Evolutionary conservation across 768 basidiomycete genomes (phyloP).

Genomic region (Auricularia auricula-judae): DNA sequence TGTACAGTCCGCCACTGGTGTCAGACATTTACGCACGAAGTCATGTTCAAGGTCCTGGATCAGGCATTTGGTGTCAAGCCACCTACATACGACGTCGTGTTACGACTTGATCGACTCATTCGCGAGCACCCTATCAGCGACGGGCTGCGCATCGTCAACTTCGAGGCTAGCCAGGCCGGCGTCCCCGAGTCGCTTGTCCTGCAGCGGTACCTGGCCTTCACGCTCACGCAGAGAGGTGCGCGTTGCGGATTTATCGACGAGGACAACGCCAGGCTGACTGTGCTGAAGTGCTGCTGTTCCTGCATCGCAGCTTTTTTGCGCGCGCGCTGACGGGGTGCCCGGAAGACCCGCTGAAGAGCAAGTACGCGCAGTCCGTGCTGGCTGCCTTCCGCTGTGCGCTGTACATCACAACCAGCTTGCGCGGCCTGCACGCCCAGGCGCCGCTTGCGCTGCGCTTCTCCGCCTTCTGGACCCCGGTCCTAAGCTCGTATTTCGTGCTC

Average conservation of each 20-base stretch:
- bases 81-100: slow-evolving; percentile 53
- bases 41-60: slow-evolving; percentile 58
- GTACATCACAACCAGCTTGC: not conserved
- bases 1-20: slow-evolving; percentile 61
- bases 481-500: slow-evolving; percentile 42
- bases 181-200: not conserved
- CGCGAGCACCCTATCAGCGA: not conserved
- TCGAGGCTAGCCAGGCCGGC: not conserved
- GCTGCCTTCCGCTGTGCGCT: slow-evolving; percentile 55
- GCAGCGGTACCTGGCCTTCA: not conserved
- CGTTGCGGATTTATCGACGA: no score
- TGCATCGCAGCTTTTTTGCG: slow-evolving; percentile 68
- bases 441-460: slow-evolving; percentile 49
- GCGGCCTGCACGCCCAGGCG: not conserved
- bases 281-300: slow-evolving; percentile 48
- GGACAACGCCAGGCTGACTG: no score
- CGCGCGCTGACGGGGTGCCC: slow-evolving; percentile 54
- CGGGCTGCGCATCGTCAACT: not conserved
- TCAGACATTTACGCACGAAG: slow-evolving; percentile 58
- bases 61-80: slow-evolving; percentile 62
- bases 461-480: slow-evolving; percentile 36
- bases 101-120: slow-evolving; percentile 36
- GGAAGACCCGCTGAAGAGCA: slow-evolving; percentile 56
- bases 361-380: slow-evolving; percentile 55
- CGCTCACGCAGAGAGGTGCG: not conserved